Evolutionary conservation across 2,329 filamentous ascomycete genomes (phyloP), one percentile per base, ranked within the genome.

Genomic region (Trichoderma sp.): DNA sequence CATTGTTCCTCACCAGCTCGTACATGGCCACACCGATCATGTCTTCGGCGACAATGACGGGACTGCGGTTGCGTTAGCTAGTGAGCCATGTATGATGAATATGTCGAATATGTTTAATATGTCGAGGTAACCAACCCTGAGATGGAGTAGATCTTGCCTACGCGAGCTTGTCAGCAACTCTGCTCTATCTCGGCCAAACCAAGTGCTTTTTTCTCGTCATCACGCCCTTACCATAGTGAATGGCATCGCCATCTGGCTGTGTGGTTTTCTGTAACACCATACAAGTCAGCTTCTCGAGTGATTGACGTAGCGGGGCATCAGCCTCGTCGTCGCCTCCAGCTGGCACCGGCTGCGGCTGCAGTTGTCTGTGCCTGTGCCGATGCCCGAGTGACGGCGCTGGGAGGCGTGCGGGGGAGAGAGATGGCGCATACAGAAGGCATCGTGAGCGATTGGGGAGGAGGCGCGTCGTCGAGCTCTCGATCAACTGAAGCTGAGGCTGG

Each of bases 21-120:
- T 98, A 97, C 95, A 99, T 99, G 81, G 95, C 94, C 87, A 95
- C 95, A 80, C 95, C 95, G 78, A 94, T 93, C 94, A 99, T 97
- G 82, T 97, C 90, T 84, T 98, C 94, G 79, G 94, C 95, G 74
- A 99, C 88, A 76, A 99, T 90, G 85, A 99, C 95, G 78, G 95
- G 95, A 73, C 92, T 90, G 72, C 52, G 58, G 57, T 66, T 32
- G 68, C 70, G 68, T 75, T 71, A 73, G 73, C 59, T 53, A 63
- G 32, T 32, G 48, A 61, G 42, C 35, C 37, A 45, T 13, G 27
- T 12, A 29, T 39, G 48, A 39, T 53, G 29, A 48, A 17, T 29
- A 53, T 42, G 13, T 5, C 10, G 54, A 7, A 37, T n/a, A 37
- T 42, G 13, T 5, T 8, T 48, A 7, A 37, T n/a, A 37, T 34